Percentiles rank a stretch among this genome's conserved stretches.
phyloP scores from a whole-genome alignment of 345 rosid species.

The Lepidium aucheri region DNA sequence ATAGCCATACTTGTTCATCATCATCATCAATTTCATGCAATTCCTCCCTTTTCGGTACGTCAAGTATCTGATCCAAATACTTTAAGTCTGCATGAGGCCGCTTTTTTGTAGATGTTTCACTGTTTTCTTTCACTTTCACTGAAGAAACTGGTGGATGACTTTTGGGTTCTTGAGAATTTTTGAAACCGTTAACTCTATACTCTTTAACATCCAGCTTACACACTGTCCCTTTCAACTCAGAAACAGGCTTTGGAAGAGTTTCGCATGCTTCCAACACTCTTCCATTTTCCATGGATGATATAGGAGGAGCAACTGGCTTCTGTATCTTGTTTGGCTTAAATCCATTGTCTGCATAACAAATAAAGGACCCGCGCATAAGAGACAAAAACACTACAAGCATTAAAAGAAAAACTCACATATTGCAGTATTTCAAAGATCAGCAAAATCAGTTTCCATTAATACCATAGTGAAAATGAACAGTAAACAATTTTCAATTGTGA shows the following conservation, averaged over 20 bases:
- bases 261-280: conserved; percentile 28
- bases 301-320: conserved; percentile 23
- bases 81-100: conserved; percentile 71
- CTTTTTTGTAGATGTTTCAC: conserved; percentile 33
- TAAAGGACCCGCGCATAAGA: conserved; percentile 17
- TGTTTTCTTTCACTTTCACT: conserved; percentile 25
- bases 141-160: conserved; percentile 21
- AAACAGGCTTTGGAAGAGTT: conserved; percentile 15
- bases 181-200: conserved; percentile 37
- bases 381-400: neutral
- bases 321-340: conserved; percentile 39
- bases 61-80: conserved; percentile 44
- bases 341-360: conserved; percentile 40
- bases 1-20: conserved; percentile 64
- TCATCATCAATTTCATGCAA: conserved; percentile 27
- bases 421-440: neutral
- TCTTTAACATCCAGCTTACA: conserved; percentile 33
- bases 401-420: neutral
- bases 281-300: conserved; percentile 41
- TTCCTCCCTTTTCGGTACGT: conserved; percentile 53
- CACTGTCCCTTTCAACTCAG: conserved; percentile 25
- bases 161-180: conserved; percentile 22
- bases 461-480: neutral
- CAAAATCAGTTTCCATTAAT: neutral
- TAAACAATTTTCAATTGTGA: no score